Evolutionary conservation across 768 basidiomycete species (phyloP).

Genomic region (Ephemerocybe angulata): DNA sequence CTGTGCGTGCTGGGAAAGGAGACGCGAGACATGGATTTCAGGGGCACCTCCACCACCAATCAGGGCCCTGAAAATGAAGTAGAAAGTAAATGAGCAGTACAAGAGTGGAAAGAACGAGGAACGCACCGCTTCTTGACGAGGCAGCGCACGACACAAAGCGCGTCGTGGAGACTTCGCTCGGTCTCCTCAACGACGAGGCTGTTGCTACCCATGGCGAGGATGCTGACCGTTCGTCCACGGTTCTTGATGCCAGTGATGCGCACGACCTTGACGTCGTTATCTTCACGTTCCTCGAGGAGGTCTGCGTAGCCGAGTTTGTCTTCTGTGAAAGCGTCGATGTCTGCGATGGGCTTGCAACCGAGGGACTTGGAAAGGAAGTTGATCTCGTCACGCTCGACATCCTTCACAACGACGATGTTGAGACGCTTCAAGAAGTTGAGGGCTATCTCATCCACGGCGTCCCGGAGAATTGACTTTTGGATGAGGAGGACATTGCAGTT

Average conservation of each 20-base stretch:
- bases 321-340: constrained; percentile 95
- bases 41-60: constrained; percentile 97
- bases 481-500: constrained; percentile 98
- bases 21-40: constrained; percentile 93
- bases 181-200: constrained; percentile 92
- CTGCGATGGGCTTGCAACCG: constrained; percentile 93
- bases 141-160: constrained; percentile 97
- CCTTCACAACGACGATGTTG: constrained; percentile 94
- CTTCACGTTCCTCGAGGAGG: constrained; percentile 83
- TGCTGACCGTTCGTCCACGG: constrained; percentile 89
- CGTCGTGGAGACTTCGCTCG: constrained; percentile 96
- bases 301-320: constrained; percentile 98
- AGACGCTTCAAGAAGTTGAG: constrained; percentile 96
- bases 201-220: constrained; percentile 93
- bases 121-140: constrained; percentile 94
- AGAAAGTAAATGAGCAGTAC: background rate
- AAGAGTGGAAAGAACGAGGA: background rate
- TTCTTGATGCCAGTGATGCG: constrained; percentile 94
- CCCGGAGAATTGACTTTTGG: constrained; percentile 98
- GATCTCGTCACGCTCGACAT: constrained; percentile 98
- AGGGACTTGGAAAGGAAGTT: constrained; percentile 94
- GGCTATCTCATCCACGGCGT: constrained; percentile 97
- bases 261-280: constrained; percentile 85
- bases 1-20: constrained; percentile 87
- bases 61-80: constrained; percentile 62